A percentile compares a stretch with the other conserved stretches of the same genome.
Evolutionary conservation across 2,329 filamentous ascomycete genomes (phyloP).

Genomic region (Aspergillus niger): DNA sequence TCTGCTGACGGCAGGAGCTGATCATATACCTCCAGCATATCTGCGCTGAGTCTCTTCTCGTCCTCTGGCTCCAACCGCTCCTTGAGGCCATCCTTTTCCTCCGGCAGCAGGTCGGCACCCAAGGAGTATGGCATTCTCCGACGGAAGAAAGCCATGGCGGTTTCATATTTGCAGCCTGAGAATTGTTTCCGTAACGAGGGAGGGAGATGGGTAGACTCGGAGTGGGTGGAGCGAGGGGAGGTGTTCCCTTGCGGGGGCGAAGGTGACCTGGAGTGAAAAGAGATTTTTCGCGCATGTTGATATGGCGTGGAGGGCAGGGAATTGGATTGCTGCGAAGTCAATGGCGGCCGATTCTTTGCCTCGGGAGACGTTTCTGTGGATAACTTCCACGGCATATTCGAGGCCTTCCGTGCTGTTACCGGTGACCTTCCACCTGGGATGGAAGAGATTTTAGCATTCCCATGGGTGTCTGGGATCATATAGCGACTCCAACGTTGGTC

Average conservation of each 20-base stretch:
- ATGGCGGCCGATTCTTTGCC: conserved; percentile 49
- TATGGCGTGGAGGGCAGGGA: conserved; percentile 93
- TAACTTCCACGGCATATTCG: conserved; percentile 46
- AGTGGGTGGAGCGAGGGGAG: conserved; percentile 87
- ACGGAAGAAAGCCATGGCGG: conserved; percentile 75
- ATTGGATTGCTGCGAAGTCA: conserved; percentile 70
- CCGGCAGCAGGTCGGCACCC: conserved; percentile 76
- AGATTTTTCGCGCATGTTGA: conserved; percentile 81
- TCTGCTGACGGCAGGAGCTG: conserved; percentile 78
- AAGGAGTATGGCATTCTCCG: conserved; percentile 90
- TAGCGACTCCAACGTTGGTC: conserved; percentile 39
- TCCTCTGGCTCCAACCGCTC: conserved; percentile 70
- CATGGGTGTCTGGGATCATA: conserved; percentile 47
- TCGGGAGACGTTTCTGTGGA: conserved; percentile 38
- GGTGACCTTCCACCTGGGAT: conserved; percentile 45
- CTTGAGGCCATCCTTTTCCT: conserved; percentile 69
- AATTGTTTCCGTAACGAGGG: conserved; percentile 68
- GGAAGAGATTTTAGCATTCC: conserved; percentile 43
- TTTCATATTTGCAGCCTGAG: conserved; percentile 83
- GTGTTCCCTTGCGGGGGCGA: conserved; percentile 78
- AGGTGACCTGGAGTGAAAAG: conserved; percentile 74
- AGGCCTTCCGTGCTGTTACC: conserved; percentile 43
- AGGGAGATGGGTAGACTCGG: conserved; percentile 77
- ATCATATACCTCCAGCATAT: conserved; percentile 84
- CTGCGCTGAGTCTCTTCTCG: conserved; percentile 72